Base-by-base conservation (phyloP, 495 filamentous ascomycete genomes). In the Letharia lupina region DNA sequence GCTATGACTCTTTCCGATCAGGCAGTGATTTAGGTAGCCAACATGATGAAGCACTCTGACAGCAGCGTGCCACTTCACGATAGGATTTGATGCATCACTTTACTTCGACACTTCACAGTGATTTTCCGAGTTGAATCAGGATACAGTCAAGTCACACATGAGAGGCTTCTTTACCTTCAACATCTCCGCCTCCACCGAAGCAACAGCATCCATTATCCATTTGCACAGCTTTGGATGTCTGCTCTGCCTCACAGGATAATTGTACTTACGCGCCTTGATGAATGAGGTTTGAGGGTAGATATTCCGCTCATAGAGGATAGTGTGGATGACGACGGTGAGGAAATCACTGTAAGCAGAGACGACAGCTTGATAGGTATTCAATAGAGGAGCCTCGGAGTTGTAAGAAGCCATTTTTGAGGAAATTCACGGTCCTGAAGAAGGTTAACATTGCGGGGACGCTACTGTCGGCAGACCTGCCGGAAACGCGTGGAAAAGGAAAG, bases 221-320 rank as follows among this genome's bases (percentile, higher is more conserved):
- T 87, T 79, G 80, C 92, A 97, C 70, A 98, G 90, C 70, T 86
- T 84, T 2, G 94, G 91, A 74, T 98, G 92, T 67, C 94, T 87
- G 68, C 83, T 91, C 76, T 97, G 93, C 70, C 90, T 87, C 48
- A 96, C 89, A 37, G 92, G 86, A 67, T 90, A 88, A 76, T 96
- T 94, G 82, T 92, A 97, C 54, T 88, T 90, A 67, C 88, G 86
- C 28, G 88, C 86, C 45, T 86, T 83, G 65, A 95, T 82, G 78
- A 98, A 98, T 58, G 91, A 89, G 35, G 82, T 75, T 61, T 79
- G 76, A 0, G 93, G 92, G 75, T 98, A 98, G 74, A 98, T 85
- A 67, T 76, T 74, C 65, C 94, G 89, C 68, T 93, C 85, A 78
- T 90, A 95, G 68, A 98, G 86, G 73, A 98, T 90, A 70, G 93